These are phyloP conservation scores for Arachnomyces sp. DNA, from an alignment of 2,329 filamentous ascomycete genomes.

Conservation along the genomic window DNA sequence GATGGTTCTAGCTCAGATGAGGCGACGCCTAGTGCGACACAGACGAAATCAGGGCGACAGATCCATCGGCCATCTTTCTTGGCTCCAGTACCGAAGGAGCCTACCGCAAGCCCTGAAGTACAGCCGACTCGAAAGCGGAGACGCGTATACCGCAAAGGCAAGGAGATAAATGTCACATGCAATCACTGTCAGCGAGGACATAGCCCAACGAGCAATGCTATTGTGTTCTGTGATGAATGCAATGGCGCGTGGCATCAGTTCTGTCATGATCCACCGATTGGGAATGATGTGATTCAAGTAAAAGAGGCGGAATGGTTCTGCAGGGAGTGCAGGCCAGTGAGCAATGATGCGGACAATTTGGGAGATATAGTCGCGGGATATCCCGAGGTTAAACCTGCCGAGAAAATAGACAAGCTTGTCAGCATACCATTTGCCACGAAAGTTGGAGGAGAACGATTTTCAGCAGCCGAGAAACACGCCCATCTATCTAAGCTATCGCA, in stretches of 20 bases:
- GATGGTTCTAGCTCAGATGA: conserved; percentile 33
- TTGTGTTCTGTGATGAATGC: conserved; percentile 80
- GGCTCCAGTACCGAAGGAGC: conserved; percentile 44
- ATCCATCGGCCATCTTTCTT: conserved; percentile 58
- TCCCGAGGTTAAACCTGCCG: conserved; percentile 8
- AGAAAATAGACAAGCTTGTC: conserved; percentile 22
- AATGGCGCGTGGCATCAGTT: conserved; percentile 73
- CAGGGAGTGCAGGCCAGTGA: conserved; percentile 49
- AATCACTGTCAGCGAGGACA: conserved; percentile 65
- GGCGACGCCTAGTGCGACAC: conserved; percentile 53
- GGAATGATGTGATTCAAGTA: conserved; percentile 60
- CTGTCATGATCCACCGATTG: conserved; percentile 70
- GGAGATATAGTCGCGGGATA: not conserved
- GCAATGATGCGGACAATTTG: conserved; percentile 22
- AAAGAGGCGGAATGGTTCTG: conserved; percentile 67
- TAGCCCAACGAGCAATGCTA: conserved; percentile 66
- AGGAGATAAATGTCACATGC: conserved; percentile 49
- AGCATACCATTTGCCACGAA: conserved; percentile 18
- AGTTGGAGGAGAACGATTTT: conserved; percentile 22
- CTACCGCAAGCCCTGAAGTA: conserved; percentile 15
- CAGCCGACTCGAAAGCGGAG: conserved; percentile 52
- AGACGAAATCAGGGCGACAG: conserved; percentile 68
- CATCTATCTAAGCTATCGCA: conserved; percentile 58
- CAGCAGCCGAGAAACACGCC: conserved; percentile 46
- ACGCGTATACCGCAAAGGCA: conserved; percentile 40